Conservation (phyloP, 2,329 filamentous ascomycete genomes). For the Exophiala xenobiotica region DNA sequence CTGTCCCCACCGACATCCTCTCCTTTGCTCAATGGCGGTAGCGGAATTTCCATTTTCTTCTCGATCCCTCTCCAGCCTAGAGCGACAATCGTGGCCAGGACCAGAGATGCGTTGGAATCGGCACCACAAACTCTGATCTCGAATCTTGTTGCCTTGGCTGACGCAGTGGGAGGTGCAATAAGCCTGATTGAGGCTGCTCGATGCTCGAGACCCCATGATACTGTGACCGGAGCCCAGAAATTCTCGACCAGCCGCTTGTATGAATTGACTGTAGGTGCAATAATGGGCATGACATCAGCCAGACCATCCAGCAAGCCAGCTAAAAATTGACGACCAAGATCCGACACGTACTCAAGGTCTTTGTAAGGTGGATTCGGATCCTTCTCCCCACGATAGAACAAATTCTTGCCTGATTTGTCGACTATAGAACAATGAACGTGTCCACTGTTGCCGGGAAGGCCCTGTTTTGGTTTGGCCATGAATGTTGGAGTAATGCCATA, state of each 20-base stretch:
- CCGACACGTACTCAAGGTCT: conserved; percentile 78
- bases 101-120: conserved; percentile 84
- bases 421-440: conserved; percentile 94
- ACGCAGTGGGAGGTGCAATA: conserved; percentile 83
- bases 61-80: conserved; percentile 89
- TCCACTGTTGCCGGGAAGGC: conserved; percentile 89
- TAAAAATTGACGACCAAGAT: conserved; percentile 87
- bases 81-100: conserved; percentile 80
- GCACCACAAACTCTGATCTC: conserved; percentile 94
- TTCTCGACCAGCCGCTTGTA: conserved; percentile 99
- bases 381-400: conserved; percentile 70
- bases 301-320: conserved; percentile 86
- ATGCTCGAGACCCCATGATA: conserved; percentile 95
- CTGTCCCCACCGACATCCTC: conserved; percentile 71
- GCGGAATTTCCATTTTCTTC: conserved; percentile 80
- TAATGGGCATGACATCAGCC: conserved; percentile 90
- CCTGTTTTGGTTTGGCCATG: conserved; percentile 95
- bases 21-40: conserved; percentile 80
- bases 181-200: conserved; percentile 86
- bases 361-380: conserved; percentile 71
- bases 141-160: conserved; percentile 82
- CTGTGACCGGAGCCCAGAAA: conserved; percentile 97
- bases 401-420: conserved; percentile 75
- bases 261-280: conserved; percentile 93
- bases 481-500: conserved; percentile 95